Base-by-base conservation (phyloP, 495 filamentous ascomycete genomes). In the Trichocladium antarcticum region DNA sequence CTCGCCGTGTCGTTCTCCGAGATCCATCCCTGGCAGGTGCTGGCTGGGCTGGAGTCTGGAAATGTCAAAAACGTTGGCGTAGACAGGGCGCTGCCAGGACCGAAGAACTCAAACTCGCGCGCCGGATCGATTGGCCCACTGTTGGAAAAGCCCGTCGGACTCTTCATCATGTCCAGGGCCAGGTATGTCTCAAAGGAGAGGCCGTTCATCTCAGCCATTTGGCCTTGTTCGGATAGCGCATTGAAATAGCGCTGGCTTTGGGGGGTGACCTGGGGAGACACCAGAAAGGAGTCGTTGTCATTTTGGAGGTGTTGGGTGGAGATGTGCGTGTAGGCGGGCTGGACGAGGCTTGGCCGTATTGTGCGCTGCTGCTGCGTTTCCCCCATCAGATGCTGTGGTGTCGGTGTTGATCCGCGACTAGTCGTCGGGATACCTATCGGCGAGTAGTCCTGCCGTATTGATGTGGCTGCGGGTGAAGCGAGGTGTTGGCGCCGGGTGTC, bases 291-390 rank as follows among this genome's bases (percentile, higher is more conserved):
- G 50, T 69, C 62, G 43, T 57, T 51, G 43, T 53, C 37, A 29
- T 49, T 24, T 14, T 55, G 60, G 11, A 53, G 48, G 11, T 48
- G 54, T 35, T 50, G 42, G 17, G 39, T 39, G 10, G 49, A 37
- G 2, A 54, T 57, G 55, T 59, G 40, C 42, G 42, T 54, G 45
- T 49, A 50, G 36, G 42, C 39, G 55, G 53, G 43, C 47, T 67
- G 67, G 54, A 61, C 58, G 47, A 53, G 63, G 53, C 78, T 78
- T 75, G 77, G 81, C 75, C 80, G 80, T 71, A 71, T 71, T 68
- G 74, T 68, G 72, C 67, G 70, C 66, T 85, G 82, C 74, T 83
- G 79, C 77, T 85, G 85, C 75, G 77, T 70, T 79, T 81, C 80
- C 78, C 76, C 81, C 74, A 81, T 66, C 51, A 68, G 64, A 69